Percentiles rank a stretch among this genome's conserved stretches.
Evolutionary conservation across 2,329 filamentous ascomycete genomes (phyloP).

Genomic region (Dothideomycetes sp.): DNA sequence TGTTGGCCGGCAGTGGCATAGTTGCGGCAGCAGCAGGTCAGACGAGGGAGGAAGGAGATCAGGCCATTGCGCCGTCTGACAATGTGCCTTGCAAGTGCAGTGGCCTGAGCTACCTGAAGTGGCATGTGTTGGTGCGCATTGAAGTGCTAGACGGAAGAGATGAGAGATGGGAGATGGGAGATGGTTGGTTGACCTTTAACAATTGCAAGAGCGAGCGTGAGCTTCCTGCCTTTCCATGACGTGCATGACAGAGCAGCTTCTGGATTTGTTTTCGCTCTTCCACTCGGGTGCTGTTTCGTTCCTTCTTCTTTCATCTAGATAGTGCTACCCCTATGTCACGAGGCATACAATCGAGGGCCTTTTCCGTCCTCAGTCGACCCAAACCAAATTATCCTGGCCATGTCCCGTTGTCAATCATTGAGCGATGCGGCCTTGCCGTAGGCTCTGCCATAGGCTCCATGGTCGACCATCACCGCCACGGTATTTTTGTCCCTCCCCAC

Average conservation of each 20-base stretch:
- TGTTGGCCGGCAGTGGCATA: constrained; percentile 20
- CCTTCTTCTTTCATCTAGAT: too few relatives aligned
- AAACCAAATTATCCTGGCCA: constrained; percentile 84
- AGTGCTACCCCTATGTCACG: too few relatives aligned
- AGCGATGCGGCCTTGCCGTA: constrained; percentile 61
- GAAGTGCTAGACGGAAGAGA: too few relatives aligned
- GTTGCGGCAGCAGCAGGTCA: neutral
- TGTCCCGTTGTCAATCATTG: constrained; percentile 71
- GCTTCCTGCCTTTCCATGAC: too few relatives aligned
- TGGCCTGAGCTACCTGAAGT: too few relatives aligned
- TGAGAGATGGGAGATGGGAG: neutral
- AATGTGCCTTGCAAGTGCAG: too few relatives aligned
- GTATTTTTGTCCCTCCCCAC: constrained; percentile 34
- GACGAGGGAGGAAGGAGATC: neutral
- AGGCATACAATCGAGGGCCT: constrained; percentile 30
- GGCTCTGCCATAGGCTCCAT: constrained; percentile 53
- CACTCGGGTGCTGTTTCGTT: too few relatives aligned
- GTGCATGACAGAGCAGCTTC: too few relatives aligned
- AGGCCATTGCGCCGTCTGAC: neutral
- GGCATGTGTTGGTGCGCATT: too few relatives aligned
- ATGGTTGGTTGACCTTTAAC: too few relatives aligned
- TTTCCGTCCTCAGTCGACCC: constrained; percentile 79
- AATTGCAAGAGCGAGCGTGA: too few relatives aligned
- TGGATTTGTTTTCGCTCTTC: too few relatives aligned
- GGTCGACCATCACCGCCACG: constrained; percentile 69